Evolutionary conservation across 2,329 filamentous ascomycete genomes (phyloP), one percentile per base, ranked within the genome.

Genomic region (Epicoccum nigrum): DNA sequence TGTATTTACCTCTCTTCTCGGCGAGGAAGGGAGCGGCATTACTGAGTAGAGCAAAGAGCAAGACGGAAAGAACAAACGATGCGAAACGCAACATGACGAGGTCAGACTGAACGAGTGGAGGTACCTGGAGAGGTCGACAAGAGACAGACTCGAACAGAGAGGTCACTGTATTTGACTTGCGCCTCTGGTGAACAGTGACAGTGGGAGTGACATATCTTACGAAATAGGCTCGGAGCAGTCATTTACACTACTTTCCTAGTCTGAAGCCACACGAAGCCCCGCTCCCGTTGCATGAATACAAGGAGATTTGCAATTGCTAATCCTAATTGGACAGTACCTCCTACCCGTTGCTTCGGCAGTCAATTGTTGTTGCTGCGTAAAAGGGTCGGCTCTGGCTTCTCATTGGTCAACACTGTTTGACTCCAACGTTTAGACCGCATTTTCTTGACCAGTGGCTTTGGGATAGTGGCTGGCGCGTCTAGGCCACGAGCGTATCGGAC

Each of bases 11-110:
- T 49, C 62, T 56, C 44, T 62, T 56, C 37, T 56, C 43, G 8
- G 35, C 45, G 44, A 54, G 5, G 40, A 64, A 48, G 25, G 63
- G 63, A 37, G 54, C 54, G 30, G 61, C 63, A 55, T 60, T 51
- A 42, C 54, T 51, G n/a, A n/a, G 23, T 7, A 55, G 21, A 28
- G 53, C 49, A 33, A 43, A 39, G 21, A 59, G 45, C 19, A 59
- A 38, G 37, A 52, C 38, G 19, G 39, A 23, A 13, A 58, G 21
- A 58, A 59, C 12, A 51, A 65, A 44, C 27, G 59, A 51, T 19
- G 32, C 45, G 21, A 56, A 46, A 21, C 28, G 50, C 27, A 45
- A n/a, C 58, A 64, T 65, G 11, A 5, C 17, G 45, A 38, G 28
- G 12, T 28, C 8, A 13, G 8, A 20, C 17, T 4, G 30, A 45